Base-by-base conservation (phyloP, 192 early-diverging fungal genomes). In the Umbelopsis sp. region DNA sequence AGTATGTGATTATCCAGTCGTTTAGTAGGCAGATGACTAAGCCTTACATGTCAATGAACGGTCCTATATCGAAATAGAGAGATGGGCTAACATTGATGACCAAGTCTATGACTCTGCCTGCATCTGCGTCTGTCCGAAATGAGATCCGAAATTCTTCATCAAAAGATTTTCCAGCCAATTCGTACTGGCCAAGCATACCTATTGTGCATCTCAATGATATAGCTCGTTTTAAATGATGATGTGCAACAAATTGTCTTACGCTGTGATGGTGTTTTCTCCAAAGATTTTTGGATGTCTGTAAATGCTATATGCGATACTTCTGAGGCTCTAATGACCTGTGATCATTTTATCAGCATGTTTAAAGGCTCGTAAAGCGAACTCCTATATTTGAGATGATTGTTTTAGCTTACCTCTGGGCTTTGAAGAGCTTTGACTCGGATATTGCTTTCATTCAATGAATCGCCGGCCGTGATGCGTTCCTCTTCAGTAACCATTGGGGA, bases 201-300 rank as follows among this genome's bases (percentile, higher is more conserved):
- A 35, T 3, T 37, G 0, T 25, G 30, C 6, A n/a, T 2, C 1
- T 15, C 13, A 11, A 35, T 61, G 8, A 35, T 12, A 37, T 12
- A 23, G 51, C 23, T 25, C n/a, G n/a, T 22, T 3, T 2, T 25
- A 61, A 61, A 33, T 61, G 15, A 12, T 27, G n/a, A 35, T 33
- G 51, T 23, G 21, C 51, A 21, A 23, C 25, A 2, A 52, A 4
- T 12, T 25, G 21, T 13, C 51, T 23, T 52, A 52, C 55, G 33
- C 4, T 61, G 55, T 5, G 25, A 61, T 35, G 55, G 55, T 12
- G 55, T 61, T 16, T 61, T 61, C 18, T 61, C 55, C 55, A 61
- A 61, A 13, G 30, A n/a, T 61, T 61, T 61, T 61, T 61, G 55
- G 33, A 61, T 61, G 30, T 61, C 55, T 4, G 55, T 61, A n/a